Evolutionary conservation across 345 rosid species (phyloP), one percentile per base, ranked within the genome.

Genomic region (Lepidium didymum): DNA sequence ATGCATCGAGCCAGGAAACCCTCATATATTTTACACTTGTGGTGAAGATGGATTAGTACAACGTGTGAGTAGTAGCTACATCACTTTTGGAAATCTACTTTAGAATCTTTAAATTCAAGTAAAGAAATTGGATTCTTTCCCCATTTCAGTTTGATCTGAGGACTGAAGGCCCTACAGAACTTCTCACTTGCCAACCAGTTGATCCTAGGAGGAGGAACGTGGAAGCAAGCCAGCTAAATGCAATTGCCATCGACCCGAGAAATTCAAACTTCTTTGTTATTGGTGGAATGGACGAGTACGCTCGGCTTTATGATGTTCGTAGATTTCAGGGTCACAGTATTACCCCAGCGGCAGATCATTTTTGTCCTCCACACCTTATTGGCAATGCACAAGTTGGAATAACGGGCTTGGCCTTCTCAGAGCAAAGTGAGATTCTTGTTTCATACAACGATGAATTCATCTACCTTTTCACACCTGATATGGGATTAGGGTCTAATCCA

Each of bases 41-140:
- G 97, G 88, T 47, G 96, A 89, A 85, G 99, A 94, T 82, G 99
- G 96, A 57, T 47, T 86, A 72, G 97, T 94, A 67, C 90, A 91
- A 60, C 97, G 81, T 56, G 97, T 94, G 66, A 87, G 97, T 85
- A 21, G 43, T 63, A 16, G 37, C 6, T 12, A 34, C 4, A 19
- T 58, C 8, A 18, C 33, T 10, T 50, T 71, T 59, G 10, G 38
- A 37, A 38, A 36, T 71, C 15, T 35, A 63, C 3, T 23, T 63
- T 52, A 8, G 42, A 12, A 31, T 47, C 44, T n/a, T 52, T 43
- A 44, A 2, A 7, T 70, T 61, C 3, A 41, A 15, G 18, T 55
- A 16, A n/a, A 27, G 38, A 4, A 2, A 8, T 34, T 58, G 13
- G 27, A 8, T 42, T 59, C 16, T 51, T 59, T n/a, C 3, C 3